Evolutionary conservation across 2,329 filamentous ascomycete species (phyloP).

Genomic region (Colletotrichum trifolii): DNA sequence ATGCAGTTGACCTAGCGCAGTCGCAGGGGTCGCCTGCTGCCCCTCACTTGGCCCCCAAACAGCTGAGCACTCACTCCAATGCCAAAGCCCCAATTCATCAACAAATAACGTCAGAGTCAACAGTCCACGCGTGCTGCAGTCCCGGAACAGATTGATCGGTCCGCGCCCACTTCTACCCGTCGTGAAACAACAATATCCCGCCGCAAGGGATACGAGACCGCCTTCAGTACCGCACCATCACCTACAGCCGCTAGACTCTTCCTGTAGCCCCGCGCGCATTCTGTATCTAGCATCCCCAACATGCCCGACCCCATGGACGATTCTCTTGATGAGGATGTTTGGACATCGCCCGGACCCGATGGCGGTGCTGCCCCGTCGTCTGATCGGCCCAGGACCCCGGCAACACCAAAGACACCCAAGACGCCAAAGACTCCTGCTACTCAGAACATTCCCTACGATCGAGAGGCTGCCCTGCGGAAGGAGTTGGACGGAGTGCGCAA

Average conservation of each 20-base stretch:
- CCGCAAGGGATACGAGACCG: neutral
- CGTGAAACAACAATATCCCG: neutral
- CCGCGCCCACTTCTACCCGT: neutral
- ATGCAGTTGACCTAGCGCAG: no score
- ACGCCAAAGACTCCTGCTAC: slow-evolving; percentile 56
- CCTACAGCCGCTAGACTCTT: slow-evolving; percentile 11
- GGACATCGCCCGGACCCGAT: slow-evolving; percentile 56
- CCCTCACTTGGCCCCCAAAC: slow-evolving; percentile 28
- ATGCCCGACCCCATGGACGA: slow-evolving; percentile 60
- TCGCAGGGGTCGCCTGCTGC: slow-evolving; percentile 12
- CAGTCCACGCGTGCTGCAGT: slow-evolving; percentile 16
- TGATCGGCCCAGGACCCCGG: slow-evolving; percentile 58
- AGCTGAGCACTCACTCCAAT: slow-evolving; percentile 21
- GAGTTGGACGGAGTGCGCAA: slow-evolving; percentile 87
- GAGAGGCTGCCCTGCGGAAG: slow-evolving; percentile 78
- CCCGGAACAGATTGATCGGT: slow-evolving; percentile 6
- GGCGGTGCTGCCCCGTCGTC: slow-evolving; percentile 41
- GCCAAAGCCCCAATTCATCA: slow-evolving; percentile 31
- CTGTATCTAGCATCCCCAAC: slow-evolving; percentile 20
- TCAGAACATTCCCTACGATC: slow-evolving; percentile 63
- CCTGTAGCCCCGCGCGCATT: neutral
- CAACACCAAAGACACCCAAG: slow-evolving; percentile 59
- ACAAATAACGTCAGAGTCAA: slow-evolving; percentile 36
- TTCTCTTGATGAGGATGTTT: slow-evolving; percentile 61
- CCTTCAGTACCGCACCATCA: neutral